Base-by-base conservation (phyloP, 768 basidiomycete genomes). In the Russula sp. region DNA sequence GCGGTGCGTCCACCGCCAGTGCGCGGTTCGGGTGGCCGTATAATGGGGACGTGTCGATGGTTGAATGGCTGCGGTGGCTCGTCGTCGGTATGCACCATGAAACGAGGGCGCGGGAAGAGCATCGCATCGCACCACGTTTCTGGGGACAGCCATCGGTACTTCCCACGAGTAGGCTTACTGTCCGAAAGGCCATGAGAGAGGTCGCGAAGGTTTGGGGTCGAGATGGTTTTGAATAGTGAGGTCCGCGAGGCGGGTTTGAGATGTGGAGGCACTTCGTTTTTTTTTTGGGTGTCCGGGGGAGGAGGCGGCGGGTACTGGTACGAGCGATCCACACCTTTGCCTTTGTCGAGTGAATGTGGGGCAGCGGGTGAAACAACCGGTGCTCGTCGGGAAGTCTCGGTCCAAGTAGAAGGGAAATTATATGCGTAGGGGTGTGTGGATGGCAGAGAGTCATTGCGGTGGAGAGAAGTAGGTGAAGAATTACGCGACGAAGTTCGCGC, bases 51-150 rank as follows among this genome's bases (percentile, higher is more conserved):
- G 10, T 34, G 50, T 35, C 31, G 52, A 18, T 47, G 37, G 20
- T 18, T 58, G 53, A 22, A 69, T 66, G 44, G 71, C 71, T 54
- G 39, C 10, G 4, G 56, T 32, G 32, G 50, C 10, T 64, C 57
- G 27, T 78, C 76, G 66, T 79, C 80, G 62, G 84, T 54, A 31
- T 70, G 67, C 60, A 70, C 61, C 70, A 80, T 83, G 68, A 92
- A 81, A 55, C 88, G 78, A 13, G 90, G 90, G 1, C 88, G 82
- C 3, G 90, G 90, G 60, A 91, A 86, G 31, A 91, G 72, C 9
- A 91, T 69, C 0, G 88, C 89, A 66, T 91, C 88, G 73, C 89
- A 92, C 88, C 89, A 90, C 18, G 86, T 84, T 74, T 91, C 88
- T 0, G 88, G 82, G 2, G 84, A 82, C 2, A 90, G 69, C 87